Evolutionary conservation across 495 filamentous ascomycete genomes (phyloP).

Genomic region (Ramalina intermedia): DNA sequence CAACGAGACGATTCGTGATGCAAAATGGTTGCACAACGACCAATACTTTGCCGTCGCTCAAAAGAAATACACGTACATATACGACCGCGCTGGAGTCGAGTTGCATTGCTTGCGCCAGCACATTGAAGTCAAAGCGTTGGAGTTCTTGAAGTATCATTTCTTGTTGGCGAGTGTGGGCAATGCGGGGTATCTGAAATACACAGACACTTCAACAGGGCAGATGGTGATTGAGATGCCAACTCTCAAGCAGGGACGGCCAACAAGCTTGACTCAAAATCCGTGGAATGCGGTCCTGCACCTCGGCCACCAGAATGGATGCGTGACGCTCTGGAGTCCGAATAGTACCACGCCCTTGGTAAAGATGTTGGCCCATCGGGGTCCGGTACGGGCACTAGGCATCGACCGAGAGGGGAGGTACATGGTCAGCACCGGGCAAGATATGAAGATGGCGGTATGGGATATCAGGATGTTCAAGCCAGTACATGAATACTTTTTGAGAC

Average conservation of each 20-base stretch:
- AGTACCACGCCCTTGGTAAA: constrained; percentile 75
- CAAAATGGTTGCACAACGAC: constrained; percentile 87
- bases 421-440: constrained; percentile 83
- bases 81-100: constrained; percentile 78
- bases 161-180: constrained; percentile 79
- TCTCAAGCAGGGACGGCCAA: constrained; percentile 58
- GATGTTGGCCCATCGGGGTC: constrained; percentile 82
- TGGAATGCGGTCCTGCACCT: constrained; percentile 82
- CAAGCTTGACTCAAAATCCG: constrained; percentile 72
- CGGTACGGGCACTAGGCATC: constrained; percentile 74
- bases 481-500: constrained; percentile 73
- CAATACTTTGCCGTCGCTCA: constrained; percentile 95
- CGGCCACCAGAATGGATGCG: constrained; percentile 86
- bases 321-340: constrained; percentile 95
- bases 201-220: constrained; percentile 84
- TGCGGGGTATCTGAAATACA: constrained; percentile 79
- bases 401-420: constrained; percentile 90
- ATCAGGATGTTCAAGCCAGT: constrained; percentile 88
- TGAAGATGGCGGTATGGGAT: constrained; percentile 91
- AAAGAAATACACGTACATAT: constrained; percentile 94
- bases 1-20: constrained; percentile 77
- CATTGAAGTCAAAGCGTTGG: constrained; percentile 83
- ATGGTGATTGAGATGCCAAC: constrained; percentile 74
- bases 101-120: constrained; percentile 81
- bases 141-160: constrained; percentile 94